Evolutionary conservation across 2,329 filamentous ascomycete species (phyloP), one percentile per base, ranked within the genome.

Genomic region (Fusarium cyanostomum): DNA sequence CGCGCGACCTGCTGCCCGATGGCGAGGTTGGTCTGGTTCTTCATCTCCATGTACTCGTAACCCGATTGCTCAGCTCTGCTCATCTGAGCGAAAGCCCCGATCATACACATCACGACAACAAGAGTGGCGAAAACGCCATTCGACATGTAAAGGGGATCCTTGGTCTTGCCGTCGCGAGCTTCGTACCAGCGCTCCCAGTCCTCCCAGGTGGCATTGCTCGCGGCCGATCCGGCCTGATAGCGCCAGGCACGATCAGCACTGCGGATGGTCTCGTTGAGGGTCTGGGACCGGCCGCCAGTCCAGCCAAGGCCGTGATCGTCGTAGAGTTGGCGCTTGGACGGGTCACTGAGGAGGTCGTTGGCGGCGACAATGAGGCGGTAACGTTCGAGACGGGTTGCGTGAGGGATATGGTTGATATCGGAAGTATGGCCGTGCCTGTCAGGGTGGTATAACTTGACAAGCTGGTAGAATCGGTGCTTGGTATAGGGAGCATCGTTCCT

Each of bases 381-480:
- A 44, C 95, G 90, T 73, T 97, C 92, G n/a, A 95, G 82, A 60
- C 90, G 89, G 27, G 86, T 83, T 24, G 85, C 77, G 16, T 85
- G 82, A 0, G 91, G 62, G 39, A 72, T 53, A n/a, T 61, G 52
- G 37, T 69, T 53, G 42, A 65, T 51, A 35, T 66, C 48, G 11
- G 59, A 28, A 44, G 56, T 31, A 62, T 80, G 76, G 62, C 57
- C 62, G 60, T 79, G 81, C 57, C 85, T 86, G 76, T 99, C 95
- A 0, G 95, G 95, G 73, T 99, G 95, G 79, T 99, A 99, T 42
- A 96, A 82, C 80, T 98, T 99, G 56, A 96, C 95, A 49, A 99
- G 86, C 72, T 94, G 86, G 77, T 96, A 95, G 82, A 93, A 99
- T 58, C 87, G 87, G 38, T 83, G 79, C 77, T 99, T 98, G 62